Percentiles rank a stretch among this genome's conserved stretches.
These are phyloP conservation scores for Aspergillus tamarii DNA, from an alignment of 2,329 filamentous ascomycete genomes.

Conservation along the genomic window DNA sequence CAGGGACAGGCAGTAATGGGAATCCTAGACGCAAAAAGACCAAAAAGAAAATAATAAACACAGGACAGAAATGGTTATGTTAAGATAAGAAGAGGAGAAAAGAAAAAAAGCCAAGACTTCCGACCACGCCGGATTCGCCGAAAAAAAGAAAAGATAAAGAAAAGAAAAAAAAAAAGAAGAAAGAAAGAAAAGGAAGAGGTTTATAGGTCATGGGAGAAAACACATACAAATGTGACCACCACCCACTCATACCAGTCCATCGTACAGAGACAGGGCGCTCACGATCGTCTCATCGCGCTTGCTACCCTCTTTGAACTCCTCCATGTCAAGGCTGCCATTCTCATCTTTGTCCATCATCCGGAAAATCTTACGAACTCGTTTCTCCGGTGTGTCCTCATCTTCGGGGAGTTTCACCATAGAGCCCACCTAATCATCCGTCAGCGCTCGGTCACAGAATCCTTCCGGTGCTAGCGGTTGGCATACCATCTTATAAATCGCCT, in stretches of 20 bases:
- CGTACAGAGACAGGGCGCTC: constrained; percentile 92
- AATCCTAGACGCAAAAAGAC: constrained; percentile 18
- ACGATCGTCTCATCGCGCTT: constrained; percentile 99
- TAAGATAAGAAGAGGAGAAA: constrained; percentile 10
- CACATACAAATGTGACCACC: not conserved
- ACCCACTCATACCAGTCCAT: constrained; percentile 75
- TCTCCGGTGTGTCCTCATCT: constrained; percentile 98
- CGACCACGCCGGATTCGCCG: constrained; percentile 20
- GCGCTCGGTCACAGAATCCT: constrained; percentile 1
- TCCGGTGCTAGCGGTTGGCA: constrained; percentile 15
- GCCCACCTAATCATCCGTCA: constrained; percentile 69
- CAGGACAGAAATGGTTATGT: constrained; percentile 9
- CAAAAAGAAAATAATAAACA: constrained; percentile 5
- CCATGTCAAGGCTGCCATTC: constrained; percentile 94
- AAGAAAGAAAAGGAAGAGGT: not conserved
- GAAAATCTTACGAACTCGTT: constrained; percentile 97
- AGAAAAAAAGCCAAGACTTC: constrained; percentile 4
- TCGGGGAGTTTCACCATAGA: constrained; percentile 99
- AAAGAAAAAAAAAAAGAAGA: not conserved
- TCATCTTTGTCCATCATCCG: constrained; percentile 99
- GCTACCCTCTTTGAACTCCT: constrained; percentile 98
- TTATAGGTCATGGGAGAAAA: not conserved
- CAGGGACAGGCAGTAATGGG: constrained; percentile 15
- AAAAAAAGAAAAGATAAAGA: not conserved
- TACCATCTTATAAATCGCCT: constrained; percentile 99